Conservation (phyloP, 2,329 filamentous ascomycete genomes). For the Leptoxyphium fumago region DNA sequence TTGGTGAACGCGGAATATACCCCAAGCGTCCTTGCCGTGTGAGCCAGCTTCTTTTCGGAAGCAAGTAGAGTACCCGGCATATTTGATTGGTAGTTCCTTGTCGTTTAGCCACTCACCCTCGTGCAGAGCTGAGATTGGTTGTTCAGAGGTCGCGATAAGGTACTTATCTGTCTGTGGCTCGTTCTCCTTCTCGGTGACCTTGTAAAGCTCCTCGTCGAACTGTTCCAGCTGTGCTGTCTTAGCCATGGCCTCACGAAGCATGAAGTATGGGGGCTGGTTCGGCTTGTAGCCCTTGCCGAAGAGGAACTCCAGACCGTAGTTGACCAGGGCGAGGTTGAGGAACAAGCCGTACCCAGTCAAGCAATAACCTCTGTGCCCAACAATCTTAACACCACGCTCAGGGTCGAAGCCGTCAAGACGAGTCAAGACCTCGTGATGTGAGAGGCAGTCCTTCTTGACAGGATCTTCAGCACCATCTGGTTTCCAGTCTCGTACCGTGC, state of each 20-base stretch:
- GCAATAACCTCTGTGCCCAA: constrained; percentile 90
- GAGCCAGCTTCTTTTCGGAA: constrained; percentile 92
- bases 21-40: constrained; percentile 89
- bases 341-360: constrained; percentile 79
- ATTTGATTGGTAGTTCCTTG: constrained; percentile 78
- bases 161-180: constrained; percentile 71
- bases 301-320: constrained; percentile 87
- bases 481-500: constrained; percentile 60
- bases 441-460: constrained; percentile 64
- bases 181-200: constrained; percentile 73
- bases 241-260: constrained; percentile 90
- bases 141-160: constrained; percentile 73
- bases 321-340: constrained; percentile 82
- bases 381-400: constrained; percentile 83
- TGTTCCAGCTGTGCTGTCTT: constrained; percentile 96
- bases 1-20: constrained; percentile 94
- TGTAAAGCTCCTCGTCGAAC: constrained; percentile 97
- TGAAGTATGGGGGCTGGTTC: constrained; percentile 74
- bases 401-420: constrained; percentile 85
- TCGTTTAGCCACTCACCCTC: constrained; percentile 83
- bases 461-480: constrained; percentile 54
- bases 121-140: constrained; percentile 78
- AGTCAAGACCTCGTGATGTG: constrained; percentile 86
- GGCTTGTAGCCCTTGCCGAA: constrained; percentile 48
- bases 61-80: constrained; percentile 78